Percentiles rank a stretch among this genome's conserved stretches.
These are phyloP conservation scores for Limtongia smithiae DNA, from an alignment of 805 yeast species.

Conservation along the genomic window DNA sequence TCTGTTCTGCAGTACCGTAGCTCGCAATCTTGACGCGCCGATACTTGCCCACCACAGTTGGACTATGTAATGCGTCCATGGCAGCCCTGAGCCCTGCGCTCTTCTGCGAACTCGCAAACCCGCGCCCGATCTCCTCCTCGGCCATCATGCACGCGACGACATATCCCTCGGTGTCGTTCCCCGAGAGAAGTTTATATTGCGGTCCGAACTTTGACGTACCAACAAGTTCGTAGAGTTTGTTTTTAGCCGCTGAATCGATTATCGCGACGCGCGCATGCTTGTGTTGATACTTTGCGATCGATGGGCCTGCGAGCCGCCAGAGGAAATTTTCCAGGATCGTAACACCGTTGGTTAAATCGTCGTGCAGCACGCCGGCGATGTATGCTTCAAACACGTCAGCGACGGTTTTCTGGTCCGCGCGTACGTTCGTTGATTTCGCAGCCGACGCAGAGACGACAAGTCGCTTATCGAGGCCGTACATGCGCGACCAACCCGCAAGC, in stretches of 20 bases:
- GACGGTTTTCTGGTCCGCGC: conserved; percentile 49
- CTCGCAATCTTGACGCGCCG: conserved; percentile 16
- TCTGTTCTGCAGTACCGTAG: too few relatives aligned
- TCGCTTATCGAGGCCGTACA: conserved; percentile 62
- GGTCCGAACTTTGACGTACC: conserved; percentile 72
- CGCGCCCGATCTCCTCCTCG: conserved; percentile 64
- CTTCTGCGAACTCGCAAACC: conserved; percentile 63
- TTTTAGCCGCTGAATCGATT: conserved; percentile 65
- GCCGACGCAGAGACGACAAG: conserved; percentile 52
- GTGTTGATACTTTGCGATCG: conserved; percentile 5
- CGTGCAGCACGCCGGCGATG: conserved; percentile 70
- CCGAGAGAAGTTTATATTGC: conserved; percentile 45
- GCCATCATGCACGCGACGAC: conserved; percentile 64
- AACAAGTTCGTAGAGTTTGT: conserved; percentile 62
- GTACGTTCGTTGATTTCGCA: conserved; percentile 13
- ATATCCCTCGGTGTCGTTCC: conserved; percentile 49
- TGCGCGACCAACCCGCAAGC: conserved; percentile 62
- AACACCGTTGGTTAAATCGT: conserved; percentile 29
- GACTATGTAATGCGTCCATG: conserved; percentile 64
- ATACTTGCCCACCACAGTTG: conserved; percentile 59
- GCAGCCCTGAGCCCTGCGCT: conserved; percentile 87
- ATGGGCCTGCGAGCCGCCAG: conserved; percentile 35
- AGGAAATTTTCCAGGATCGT: conserved; percentile 37
- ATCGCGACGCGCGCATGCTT: conserved; percentile 11
- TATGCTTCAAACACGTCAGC: conserved; percentile 96